Base-by-base conservation (phyloP, 2,329 filamentous ascomycete species). In the Beauveria medogensis region DNA sequence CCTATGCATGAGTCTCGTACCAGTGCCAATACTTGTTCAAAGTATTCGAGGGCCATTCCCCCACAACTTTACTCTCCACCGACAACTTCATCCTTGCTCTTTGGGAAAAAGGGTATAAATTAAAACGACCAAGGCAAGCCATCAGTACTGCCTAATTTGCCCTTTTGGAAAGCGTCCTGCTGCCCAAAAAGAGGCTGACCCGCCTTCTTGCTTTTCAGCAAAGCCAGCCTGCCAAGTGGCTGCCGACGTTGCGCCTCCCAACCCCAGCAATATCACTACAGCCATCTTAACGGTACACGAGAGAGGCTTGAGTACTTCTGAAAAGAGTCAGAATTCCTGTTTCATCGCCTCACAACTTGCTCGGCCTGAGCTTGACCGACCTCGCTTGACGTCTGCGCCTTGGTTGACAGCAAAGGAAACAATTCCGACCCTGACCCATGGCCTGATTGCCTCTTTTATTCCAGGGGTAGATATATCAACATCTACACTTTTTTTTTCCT, bases 401-500 rank as follows among this genome's bases (percentile, higher is more conserved):
- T 40, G 50, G 34, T 37, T 46, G 40, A 28, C 22, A 37, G 28
- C 48, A 40, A 24, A 53, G 48, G 50, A 53, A 26, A 44, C 26
- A 53, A 52, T 14, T 34, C 47, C 57, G 50, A 59, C 20, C 48
- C 48, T 10, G 40, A 40, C 57, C 57, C 48, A 54, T 59, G 57
- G 50, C 57, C 57, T 59, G 57, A 59, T 43, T 59, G 46, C 57
- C 26, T 53, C 48, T 59, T n/a, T 43, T 59, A 59, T 59, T 53
- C 57, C 57, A 59, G 57, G 57, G 57, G 50, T 59, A 46, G 57
- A 59, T 59, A 59, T 59, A 59, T 59, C 57, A 53, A 28, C 57
- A 59, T 59, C 48, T 53, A 59, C 57, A 53, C 26, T 51, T 52
- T 44, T 59, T 59, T 22, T 56, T 34, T n/a, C 14, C 20, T 51